A percentile compares a stretch with the other conserved stretches of the same genome.
These are phyloP conservation scores for Avena sativa DNA, from an alignment of 176 grass and related monocot genomes.

Conservation along the genomic window DNA sequence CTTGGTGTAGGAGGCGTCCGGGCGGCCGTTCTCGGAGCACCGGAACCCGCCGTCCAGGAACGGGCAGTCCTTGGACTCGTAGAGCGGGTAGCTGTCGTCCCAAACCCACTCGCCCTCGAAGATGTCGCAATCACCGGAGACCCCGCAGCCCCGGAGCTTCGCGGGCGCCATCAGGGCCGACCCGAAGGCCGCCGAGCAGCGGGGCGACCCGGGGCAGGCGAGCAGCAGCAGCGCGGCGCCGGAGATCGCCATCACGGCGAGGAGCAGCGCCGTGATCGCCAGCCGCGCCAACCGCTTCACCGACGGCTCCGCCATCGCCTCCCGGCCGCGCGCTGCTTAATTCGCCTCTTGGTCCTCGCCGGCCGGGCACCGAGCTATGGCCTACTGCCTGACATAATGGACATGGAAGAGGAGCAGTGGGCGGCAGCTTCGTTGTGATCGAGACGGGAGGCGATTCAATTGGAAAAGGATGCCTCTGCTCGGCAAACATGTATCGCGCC, in stretches of 20 bases:
- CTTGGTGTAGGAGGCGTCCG: constrained; percentile 69
- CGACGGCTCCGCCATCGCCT: constrained; percentile 32
- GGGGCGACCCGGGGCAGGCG: constrained; percentile 37
- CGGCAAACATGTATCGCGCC: not conserved
- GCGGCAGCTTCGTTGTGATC: not conserved
- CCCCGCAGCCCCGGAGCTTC: constrained; percentile 43
- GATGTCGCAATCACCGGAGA: not conserved
- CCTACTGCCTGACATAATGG: not conserved
- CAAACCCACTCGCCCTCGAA: constrained; percentile 79
- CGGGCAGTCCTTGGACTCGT: constrained; percentile 73
- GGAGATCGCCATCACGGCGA: constrained; percentile 15
- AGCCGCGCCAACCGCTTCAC: constrained; percentile 39
- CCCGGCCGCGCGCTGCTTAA: not conserved
- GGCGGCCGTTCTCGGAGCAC: constrained; percentile 91
- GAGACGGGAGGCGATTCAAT: not conserved
- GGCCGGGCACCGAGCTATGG: not conserved
- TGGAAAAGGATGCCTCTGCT: not conserved
- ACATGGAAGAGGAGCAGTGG: not conserved
- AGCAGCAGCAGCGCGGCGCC: constrained; percentile 35
- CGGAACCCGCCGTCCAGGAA: constrained; percentile 88
- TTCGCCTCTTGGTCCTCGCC: not conserved
- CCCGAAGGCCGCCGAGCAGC: constrained; percentile 24
- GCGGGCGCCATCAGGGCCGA: too few relatives aligned
- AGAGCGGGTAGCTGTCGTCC: constrained; percentile 82
- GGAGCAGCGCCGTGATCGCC: constrained; percentile 18